Conservation (phyloP, 2,329 filamentous ascomycete genomes). For the Phaeophleospora eucalypticola region DNA sequence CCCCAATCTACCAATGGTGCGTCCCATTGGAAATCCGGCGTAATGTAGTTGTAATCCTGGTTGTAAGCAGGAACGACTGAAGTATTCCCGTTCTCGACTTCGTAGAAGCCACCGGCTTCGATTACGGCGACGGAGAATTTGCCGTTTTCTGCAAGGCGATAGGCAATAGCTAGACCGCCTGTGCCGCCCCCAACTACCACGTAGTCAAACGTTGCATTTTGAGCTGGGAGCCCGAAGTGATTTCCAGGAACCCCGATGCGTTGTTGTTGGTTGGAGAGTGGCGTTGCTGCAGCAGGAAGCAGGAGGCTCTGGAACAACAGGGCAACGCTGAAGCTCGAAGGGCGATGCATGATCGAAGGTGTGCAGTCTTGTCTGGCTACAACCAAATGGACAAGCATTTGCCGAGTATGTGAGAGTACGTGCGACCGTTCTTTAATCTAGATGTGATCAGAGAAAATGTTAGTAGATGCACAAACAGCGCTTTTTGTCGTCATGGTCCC, state of each 20-base stretch:
- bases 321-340: no score
- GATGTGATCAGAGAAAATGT: no score
- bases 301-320: no score
- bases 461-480: no score
- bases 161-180: constrained; percentile 20
- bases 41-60: constrained; percentile 6
- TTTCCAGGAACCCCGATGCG: constrained; percentile 5
- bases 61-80: constrained; percentile 17
- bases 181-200: constrained; percentile 22
- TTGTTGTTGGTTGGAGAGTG: no score
- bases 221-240: constrained; percentile 10
- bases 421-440: no score
- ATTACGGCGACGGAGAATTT: constrained; percentile 21
- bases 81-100: constrained; percentile 20
- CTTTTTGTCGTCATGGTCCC: no score
- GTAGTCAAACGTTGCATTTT: constrained; percentile 15
- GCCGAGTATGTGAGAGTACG: no score
- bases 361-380: no score
- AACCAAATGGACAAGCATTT: no score
- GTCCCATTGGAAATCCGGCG: constrained; percentile 6
- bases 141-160: constrained; percentile 16
- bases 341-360: no score
- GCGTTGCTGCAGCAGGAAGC: no score
- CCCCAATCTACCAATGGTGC: constrained; percentile 27
- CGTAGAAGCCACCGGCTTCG: constrained; percentile 25